These are phyloP conservation scores for Nicotiana tabacum DNA, from an alignment of 257 asterid species.

Conservation along the genomic window DNA sequence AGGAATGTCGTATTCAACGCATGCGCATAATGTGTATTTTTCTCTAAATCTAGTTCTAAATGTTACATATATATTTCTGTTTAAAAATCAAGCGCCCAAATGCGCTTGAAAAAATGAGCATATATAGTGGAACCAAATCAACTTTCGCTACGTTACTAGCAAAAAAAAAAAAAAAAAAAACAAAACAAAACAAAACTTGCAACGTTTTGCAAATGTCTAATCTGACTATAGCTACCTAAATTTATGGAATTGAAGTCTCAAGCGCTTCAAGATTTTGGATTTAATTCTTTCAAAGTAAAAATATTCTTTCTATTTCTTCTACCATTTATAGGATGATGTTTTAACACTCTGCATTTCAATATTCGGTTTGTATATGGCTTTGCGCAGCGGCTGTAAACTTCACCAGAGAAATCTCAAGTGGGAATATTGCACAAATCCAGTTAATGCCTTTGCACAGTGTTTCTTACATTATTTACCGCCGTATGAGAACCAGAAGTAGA, in stretches of 20 bases:
- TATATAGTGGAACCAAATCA: too few relatives aligned
- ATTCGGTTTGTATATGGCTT: not conserved
- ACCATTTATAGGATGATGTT: not conserved
- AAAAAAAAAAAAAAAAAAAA: too few relatives aligned
- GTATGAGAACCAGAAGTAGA: not conserved
- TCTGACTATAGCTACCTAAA: not conserved
- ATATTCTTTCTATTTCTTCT: not conserved
- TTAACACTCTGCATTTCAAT: not conserved
- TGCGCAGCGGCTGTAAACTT: not conserved
- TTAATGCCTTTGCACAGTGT: not conserved
- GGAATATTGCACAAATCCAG: not conserved
- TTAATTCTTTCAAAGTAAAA: not conserved
- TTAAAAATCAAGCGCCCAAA: too few relatives aligned
- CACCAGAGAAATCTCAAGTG: not conserved
- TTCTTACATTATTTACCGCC: not conserved
- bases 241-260: not conserved
- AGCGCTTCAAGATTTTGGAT: not conserved
- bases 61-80: too few relatives aligned
- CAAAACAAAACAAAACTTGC: too few relatives aligned
- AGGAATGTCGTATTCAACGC: too few relatives aligned
- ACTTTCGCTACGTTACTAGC: too few relatives aligned
- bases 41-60: too few relatives aligned
- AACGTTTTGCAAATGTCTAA: too few relatives aligned
- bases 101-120: too few relatives aligned
- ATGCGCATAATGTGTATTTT: too few relatives aligned